Base-by-base conservation (phyloP, 2,329 filamentous ascomycete species). In the Colletotrichum falcatum region DNA sequence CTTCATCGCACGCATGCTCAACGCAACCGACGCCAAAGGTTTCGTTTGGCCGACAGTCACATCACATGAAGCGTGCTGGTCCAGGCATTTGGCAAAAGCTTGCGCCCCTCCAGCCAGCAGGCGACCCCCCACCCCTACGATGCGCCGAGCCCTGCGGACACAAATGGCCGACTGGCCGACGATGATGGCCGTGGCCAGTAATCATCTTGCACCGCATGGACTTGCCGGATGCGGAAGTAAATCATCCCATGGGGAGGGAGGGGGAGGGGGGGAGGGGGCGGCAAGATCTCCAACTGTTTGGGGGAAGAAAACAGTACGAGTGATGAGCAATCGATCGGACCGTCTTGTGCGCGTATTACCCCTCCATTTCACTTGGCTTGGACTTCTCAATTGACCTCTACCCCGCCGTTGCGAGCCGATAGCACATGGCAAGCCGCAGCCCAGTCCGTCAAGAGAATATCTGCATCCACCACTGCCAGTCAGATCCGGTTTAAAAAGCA, bases 131-230 rank as follows among this genome's bases (percentile, higher is more conserved):
- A n/a, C n/a, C n/a, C n/a, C n/a, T n/a, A 26, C 39, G 23, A 30
- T 26, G 51, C 35, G 35, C 37, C 26, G 9, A 23, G 16, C n/a
- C 33, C 59, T 33, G 65, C 30, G 23, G 30, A 53, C 16, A 26
- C 18, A 16, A 5, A 46, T 16, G 30, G 33, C 30, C 33, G 12
- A 35, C 18, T 42, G 28, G 9, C 35, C 37, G 28, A 58, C 46
- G 68, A 63, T 20, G 14, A 6, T 39, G 58, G 58, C 44, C 63
- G 51, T 37, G 54, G 39, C 64, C 64, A 70, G 55, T 70, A 20
- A 26, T 23, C 33, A 20, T 3, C 18, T 30, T 28, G 18, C 23
- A 62, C 44, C 68, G 68, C 68, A 68, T 70, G 58, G 68, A 70
- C 64, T 35, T 70, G 26, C 68, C 64, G 14, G 23, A 68, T 54